Percentiles rank a stretch among this genome's conserved stretches.
phyloP scores from a whole-genome alignment of 225 moss, liverwort and hornwort species.

The Climacium dendroides region DNA sequence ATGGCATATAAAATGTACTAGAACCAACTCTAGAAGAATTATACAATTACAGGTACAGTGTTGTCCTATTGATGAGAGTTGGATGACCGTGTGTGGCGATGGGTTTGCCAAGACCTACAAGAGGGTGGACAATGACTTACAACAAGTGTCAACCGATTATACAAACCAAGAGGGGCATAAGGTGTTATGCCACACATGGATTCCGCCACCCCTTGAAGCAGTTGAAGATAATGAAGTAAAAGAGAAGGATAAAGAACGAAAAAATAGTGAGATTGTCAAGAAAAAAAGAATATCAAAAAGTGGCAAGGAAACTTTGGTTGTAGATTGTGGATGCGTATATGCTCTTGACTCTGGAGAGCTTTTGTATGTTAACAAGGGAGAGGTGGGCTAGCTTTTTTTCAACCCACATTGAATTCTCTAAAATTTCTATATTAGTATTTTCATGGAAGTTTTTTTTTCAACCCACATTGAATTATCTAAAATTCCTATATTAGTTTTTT shows the following conservation, averaged over 20 bases:
- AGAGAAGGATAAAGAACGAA: neutral
- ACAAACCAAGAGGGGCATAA: constrained; percentile 49
- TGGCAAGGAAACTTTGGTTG: neutral
- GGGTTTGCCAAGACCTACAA: constrained; percentile 73
- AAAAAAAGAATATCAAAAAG: neutral
- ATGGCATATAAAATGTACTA: neutral
- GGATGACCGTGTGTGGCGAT: constrained; percentile 59
- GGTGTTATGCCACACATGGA: constrained; percentile 54
- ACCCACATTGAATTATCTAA: too few species aligned
- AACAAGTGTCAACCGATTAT: constrained; percentile 41
- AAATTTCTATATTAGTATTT: neutral
- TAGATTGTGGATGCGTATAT: constrained; percentile 13
- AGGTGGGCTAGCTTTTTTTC: neutral
- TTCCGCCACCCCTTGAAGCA: neutral
- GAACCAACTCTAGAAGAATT: neutral
- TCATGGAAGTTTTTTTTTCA: too few species aligned
- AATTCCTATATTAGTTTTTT: too few species aligned
- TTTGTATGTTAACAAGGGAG: constrained; percentile 15
- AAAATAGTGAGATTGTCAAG: neutral
- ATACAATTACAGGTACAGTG: constrained; percentile 30
- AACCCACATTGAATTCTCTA: neutral
- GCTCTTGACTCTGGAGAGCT: constrained; percentile 13
- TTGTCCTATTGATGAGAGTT: constrained; percentile 26
- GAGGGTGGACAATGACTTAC: constrained; percentile 32
- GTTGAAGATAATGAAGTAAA: constrained; percentile 7